phyloP scores from a whole-genome alignment of 192 early-diverging fungal genomes.

The Podochytrium sp. region DNA sequence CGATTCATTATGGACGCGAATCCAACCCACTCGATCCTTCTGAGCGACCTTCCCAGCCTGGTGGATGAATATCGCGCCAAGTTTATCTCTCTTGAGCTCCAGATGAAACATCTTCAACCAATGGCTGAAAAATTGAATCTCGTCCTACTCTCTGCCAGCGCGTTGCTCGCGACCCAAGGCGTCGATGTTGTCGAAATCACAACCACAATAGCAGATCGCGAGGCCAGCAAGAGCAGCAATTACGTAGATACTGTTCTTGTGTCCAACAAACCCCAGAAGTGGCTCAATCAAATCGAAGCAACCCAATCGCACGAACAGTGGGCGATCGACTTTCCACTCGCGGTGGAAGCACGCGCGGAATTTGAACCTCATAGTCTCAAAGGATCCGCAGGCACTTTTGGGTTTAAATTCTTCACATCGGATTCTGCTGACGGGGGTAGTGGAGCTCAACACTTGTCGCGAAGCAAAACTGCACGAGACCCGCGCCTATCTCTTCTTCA shows the following conservation, averaged over 20 bases:
- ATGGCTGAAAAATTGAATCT: not conserved
- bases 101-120: not conserved
- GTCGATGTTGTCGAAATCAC: not conserved
- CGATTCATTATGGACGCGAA: too few species aligned
- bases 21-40: too few species aligned
- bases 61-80: not conserved
- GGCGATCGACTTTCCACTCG: not conserved
- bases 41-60: too few species aligned
- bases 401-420: not conserved
- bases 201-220: not conserved
- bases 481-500: too few species aligned
- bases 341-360: not conserved
- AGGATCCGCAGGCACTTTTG: not conserved
- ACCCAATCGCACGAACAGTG: not conserved
- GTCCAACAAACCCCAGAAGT: not conserved
- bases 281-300: not conserved
- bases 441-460: not conserved
- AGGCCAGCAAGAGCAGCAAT: too few species aligned
- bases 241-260: not conserved
- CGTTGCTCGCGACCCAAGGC: not conserved
- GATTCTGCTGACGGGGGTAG: not conserved
- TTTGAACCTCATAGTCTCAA: not conserved
- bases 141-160: not conserved
- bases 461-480: not conserved
- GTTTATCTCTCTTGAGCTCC: not conserved